Evolutionary conservation across 306 rosid genomes (phyloP), one percentile per base, ranked within the genome.

Genomic region (Cicer arietinum): DNA sequence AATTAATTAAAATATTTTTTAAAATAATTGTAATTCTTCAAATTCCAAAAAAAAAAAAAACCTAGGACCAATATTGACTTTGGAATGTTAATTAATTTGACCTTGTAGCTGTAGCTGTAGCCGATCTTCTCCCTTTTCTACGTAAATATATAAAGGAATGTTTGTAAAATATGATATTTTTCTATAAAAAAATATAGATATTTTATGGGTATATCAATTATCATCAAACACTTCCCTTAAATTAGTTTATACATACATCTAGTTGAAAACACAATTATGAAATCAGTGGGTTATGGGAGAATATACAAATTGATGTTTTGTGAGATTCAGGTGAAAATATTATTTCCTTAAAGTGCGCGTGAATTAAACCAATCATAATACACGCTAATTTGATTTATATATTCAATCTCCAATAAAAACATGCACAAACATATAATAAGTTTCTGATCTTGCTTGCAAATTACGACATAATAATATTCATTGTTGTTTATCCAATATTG

Each of bases 391-490:
- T 6, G 41, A 71, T 57, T 60, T 60, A 25, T 25, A 25, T 25
- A 25, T 25, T 0, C 35, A 25, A 25, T 25, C 35, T 25, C 35
- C 3, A 25, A 25, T 25, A 25, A 25, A 25, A 25, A 25, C 35
- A 25, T 0, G 4, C 35, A 25, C 6, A 59, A 70, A 51, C 48
- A 51, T 30, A 7, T 43, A 17, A 13, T 18, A 54, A 54, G 9
- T 52, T 16, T 45, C 8, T 35, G 39, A 17, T 61, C n/a, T 47
- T 74, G 59, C 71, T 63, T 74, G 48, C 20, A 35, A 74, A 17
- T 37, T 46, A 70, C 37, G 75, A 67, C 68, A 67, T 67, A 86
- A 72, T 91, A 85, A 20, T 25, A 25, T 91, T 88, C 16, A 57
- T 8, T 65, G 87, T 56, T 12, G 57, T 44, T 56, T 56, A 30